Base-by-base conservation (phyloP, 2,329 filamentous ascomycete species). In the Aspergillus pseudoterreus region DNA sequence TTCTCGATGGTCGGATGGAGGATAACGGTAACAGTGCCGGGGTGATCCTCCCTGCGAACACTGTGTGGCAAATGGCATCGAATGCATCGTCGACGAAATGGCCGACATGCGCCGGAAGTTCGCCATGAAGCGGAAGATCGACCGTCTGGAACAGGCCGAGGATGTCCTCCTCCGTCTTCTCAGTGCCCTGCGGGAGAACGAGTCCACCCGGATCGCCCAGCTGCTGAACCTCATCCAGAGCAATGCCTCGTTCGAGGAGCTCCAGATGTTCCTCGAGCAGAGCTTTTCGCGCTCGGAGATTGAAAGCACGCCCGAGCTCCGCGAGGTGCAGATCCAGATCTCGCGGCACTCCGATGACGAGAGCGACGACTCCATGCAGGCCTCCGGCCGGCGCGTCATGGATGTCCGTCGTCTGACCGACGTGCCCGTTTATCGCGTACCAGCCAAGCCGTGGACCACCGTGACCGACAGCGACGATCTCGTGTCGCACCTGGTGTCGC, bases 391-490 rank as follows among this genome's bases (percentile, higher is more conserved):
- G 11, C 57, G 55, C 5, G 53, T 64, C 17, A 52, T 65, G 24
- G 58, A 61, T 4, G 58, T 66, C 6, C 55, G 60, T 41, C 60
- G 63, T 4, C 53, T 67, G 4, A 56, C 58, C 19, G 64, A 67
- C 43, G 58, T 54, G 12, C 63, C 63, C 2, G 50, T 64, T 1
- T 56, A 58, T 15, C 48, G 55, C 2, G 64, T 68, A 1, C 64
- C 64, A 3, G 66, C 64, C 1, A 63, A 60, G 32, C 65, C 66
- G 4, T 70, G 66, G 65, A 70, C 67, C n/a, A 62, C 54, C 10
- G 60, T 67, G 32, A 70, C 65, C 12, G 60, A 62, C 39, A 66
- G 69, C 43, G 63, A 63, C 14, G 58, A 63, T 38, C 57, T 68
- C 10, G 64, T 70, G 2, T 68, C 66, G 0, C 66, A 69, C 36